These are phyloP conservation scores for Psophocarpus tetragonolobus DNA, from an alignment of 306 rosid genomes.

Conservation along the genomic window DNA sequence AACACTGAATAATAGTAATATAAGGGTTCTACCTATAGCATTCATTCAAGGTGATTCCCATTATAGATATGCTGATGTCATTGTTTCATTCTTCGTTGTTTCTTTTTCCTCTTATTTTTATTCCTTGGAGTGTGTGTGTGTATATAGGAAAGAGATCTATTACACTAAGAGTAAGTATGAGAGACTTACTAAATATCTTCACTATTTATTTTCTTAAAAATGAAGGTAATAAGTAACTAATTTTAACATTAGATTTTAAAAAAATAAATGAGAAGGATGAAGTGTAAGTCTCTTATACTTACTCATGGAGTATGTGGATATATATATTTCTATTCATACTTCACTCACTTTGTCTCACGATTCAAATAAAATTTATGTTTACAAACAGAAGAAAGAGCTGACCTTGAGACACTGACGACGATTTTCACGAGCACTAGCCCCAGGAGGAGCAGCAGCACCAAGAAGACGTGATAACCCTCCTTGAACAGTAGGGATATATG, in stretches of 20 bases:
- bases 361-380: not conserved
- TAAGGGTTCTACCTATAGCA: not conserved
- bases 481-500: constrained; percentile 94
- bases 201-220: no score
- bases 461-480: constrained; percentile 95
- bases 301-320: no score
- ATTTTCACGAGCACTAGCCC: constrained; percentile 86
- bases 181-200: no score
- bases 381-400: not conserved
- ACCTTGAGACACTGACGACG: constrained; percentile 99
- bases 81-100: not conserved
- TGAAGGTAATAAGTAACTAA: no score
- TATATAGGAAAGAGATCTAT: no score
- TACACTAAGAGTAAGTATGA: no score
- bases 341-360: not conserved
- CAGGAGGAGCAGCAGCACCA: constrained; percentile 97
- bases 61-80: not conserved
- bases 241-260: no score
- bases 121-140: no score
- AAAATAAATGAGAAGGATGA: no score
- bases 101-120: not conserved
- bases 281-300: no score
- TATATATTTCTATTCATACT: not conserved
- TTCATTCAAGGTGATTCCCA: not conserved
- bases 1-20: not conserved